phyloP scores from a whole-genome alignment of 768 basidiomycete species.

The Suillus americanus region DNA sequence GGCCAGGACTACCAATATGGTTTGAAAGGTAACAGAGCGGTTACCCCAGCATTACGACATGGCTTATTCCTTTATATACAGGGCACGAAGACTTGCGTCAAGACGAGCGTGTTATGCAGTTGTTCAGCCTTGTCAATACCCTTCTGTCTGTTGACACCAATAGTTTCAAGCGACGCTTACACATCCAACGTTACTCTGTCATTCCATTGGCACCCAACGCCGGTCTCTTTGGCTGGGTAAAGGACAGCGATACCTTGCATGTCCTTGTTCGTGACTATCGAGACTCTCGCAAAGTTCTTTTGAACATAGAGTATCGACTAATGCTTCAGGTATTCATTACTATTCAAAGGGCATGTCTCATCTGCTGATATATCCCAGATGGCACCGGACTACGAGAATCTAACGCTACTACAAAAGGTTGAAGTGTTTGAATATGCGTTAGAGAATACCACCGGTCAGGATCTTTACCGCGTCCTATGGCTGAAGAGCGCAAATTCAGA shows the following conservation, averaged over 20 bases:
- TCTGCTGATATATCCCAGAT: constrained; percentile 53
- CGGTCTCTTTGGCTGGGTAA: constrained; percentile 93
- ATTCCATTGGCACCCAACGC: constrained; percentile 96
- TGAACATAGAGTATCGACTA: constrained; percentile 97
- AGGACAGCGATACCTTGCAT: constrained; percentile 93
- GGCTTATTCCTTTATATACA: constrained; percentile 28
- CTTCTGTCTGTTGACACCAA: constrained; percentile 89
- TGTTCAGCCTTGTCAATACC: constrained; percentile 96
- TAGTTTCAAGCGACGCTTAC: constrained; percentile 93
- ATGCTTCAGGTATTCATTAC: constrained; percentile 79
- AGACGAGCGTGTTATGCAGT: constrained; percentile 98
- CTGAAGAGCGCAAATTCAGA: constrained; percentile 94
- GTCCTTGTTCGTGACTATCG: constrained; percentile 95
- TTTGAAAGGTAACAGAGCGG: constrained; percentile 68
- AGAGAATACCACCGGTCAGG: constrained; percentile 98
- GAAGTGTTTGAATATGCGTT: constrained; percentile 99
- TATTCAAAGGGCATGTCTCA: constrained; percentile 66
- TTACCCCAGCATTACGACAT: neutral
- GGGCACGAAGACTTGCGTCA: constrained; percentile 99
- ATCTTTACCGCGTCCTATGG: constrained; percentile 96
- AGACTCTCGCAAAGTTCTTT: constrained; percentile 91
- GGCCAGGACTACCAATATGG: constrained; percentile 90
- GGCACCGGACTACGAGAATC: constrained; percentile 97
- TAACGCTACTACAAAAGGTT: constrained; percentile 94
- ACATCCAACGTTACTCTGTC: constrained; percentile 90